Conservation (phyloP, 2,329 filamentous ascomycete genomes). For the Aspergillus sojae region DNA sequence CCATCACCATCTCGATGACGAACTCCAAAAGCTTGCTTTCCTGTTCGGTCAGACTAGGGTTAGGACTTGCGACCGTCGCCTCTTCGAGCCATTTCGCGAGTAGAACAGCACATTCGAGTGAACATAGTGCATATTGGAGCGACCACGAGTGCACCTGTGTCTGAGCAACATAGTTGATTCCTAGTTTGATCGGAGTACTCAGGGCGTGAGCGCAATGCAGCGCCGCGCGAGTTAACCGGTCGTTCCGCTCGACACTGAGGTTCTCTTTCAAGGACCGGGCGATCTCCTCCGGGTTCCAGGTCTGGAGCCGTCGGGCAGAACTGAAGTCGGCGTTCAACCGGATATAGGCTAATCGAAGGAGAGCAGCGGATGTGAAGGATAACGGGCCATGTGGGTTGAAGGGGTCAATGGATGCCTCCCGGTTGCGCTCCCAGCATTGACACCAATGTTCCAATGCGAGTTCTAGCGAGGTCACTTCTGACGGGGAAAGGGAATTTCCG, state of each 20-base stretch:
- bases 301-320: constrained; percentile 34
- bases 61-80: constrained; percentile 29
- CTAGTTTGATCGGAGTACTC: constrained; percentile 58
- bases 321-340: constrained; percentile 38
- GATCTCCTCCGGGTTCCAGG: constrained; percentile 35
- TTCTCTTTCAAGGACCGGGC: constrained; percentile 35
- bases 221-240: constrained; percentile 49
- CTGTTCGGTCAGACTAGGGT: constrained; percentile 34
- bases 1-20: constrained; percentile 41
- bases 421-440: constrained; percentile 40
- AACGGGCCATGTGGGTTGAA: constrained; percentile 37
- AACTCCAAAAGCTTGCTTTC: constrained; percentile 37
- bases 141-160: constrained; percentile 62
- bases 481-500: constrained; percentile 24
- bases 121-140: constrained; percentile 58
- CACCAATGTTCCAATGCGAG: constrained; percentile 39
- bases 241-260: constrained; percentile 48
- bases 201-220: constrained; percentile 59
- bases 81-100: constrained; percentile 51
- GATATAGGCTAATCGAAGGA: constrained; percentile 37
- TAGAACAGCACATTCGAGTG: constrained; percentile 58
- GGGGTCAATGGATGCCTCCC: constrained; percentile 38
- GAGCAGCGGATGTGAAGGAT: constrained; percentile 37
- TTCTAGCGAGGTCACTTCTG: constrained; percentile 31
- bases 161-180: constrained; percentile 57